These are phyloP conservation scores for Stephania japonica DNA, from an alignment of 164 flowering plant species.

Conservation along the genomic window DNA sequence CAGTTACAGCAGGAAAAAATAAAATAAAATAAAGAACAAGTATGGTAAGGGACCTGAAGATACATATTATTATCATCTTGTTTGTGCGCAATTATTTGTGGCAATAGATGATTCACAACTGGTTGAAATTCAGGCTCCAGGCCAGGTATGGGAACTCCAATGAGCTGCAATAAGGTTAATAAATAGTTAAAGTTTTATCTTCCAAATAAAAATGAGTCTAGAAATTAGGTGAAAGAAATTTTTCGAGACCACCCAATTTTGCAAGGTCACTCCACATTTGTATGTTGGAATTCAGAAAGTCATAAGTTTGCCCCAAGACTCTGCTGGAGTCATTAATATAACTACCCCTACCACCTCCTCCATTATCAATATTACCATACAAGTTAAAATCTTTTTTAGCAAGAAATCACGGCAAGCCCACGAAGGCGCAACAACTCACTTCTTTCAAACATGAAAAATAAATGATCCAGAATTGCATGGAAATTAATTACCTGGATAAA, in stretches of 20 bases:
- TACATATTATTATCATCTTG: constrained; percentile 70
- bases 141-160: constrained; percentile 72
- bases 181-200: neutral
- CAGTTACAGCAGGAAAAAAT: neutral
- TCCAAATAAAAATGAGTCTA: neutral
- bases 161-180: constrained; percentile 44
- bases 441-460: neutral
- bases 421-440: neutral
- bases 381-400: neutral
- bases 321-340: neutral
- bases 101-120: constrained; percentile 69
- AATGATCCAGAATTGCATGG: neutral
- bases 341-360: neutral
- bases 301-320: neutral
- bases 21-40: constrained; percentile 3
- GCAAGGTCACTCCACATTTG: neutral
- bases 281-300: neutral
- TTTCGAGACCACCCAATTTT: neutral
- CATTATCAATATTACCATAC: neutral
- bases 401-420: neutral
- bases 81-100: constrained; percentile 69
- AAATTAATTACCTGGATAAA: constrained; percentile 65
- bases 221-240: neutral
- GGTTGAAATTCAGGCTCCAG: constrained; percentile 93
- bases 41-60: constrained; percentile 61